Conservation (phyloP, 2,329 filamentous ascomycete species). For the Onygenales sp. region DNA sequence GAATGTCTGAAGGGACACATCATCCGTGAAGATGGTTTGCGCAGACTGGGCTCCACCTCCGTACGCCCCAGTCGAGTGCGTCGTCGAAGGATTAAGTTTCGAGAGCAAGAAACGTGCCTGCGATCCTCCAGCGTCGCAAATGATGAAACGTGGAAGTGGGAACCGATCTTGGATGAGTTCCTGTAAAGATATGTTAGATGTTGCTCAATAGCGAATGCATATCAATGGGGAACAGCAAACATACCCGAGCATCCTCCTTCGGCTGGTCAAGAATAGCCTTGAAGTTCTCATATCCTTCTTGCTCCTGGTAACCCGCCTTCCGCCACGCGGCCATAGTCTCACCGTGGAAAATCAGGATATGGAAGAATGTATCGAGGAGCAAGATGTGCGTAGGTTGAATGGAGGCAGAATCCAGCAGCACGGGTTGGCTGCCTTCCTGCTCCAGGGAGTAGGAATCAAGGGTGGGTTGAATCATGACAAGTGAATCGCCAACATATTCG, state of each 20-base stretch:
- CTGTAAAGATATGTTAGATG: slow-evolving; percentile 34
- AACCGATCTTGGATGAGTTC: slow-evolving; percentile 96
- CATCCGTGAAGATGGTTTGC: slow-evolving; percentile 98
- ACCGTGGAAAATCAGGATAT: slow-evolving; percentile 97
- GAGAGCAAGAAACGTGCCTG: slow-evolving; percentile 94
- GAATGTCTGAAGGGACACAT: slow-evolving; percentile 95
- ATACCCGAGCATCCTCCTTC: slow-evolving; percentile 89
- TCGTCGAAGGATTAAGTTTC: slow-evolving; percentile 95
- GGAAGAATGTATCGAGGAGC: slow-evolving; percentile 96
- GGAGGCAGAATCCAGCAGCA: slow-evolving; percentile 91
- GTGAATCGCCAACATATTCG: slow-evolving; percentile 90
- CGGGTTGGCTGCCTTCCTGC: slow-evolving; percentile 82
- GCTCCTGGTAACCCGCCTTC: slow-evolving; percentile 94
- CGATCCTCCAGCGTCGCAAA: slow-evolving; percentile 95
- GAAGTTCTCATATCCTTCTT: slow-evolving; percentile 98
- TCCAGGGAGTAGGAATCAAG: slow-evolving; percentile 96
- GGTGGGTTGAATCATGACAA: slow-evolving; percentile 98
- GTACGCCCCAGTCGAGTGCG: slow-evolving; percentile 86
- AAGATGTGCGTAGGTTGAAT: slow-evolving; percentile 92
- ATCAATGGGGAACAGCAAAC: slow-evolving; percentile 18
- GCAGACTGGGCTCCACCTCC: slow-evolving; percentile 82
- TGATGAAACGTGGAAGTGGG: slow-evolving; percentile 95
- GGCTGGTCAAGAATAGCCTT: slow-evolving; percentile 77
- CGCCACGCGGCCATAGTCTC: slow-evolving; percentile 97
- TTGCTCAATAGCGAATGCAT: not conserved